phyloP scores from a whole-genome alignment of 1,139 yeast species.

The Debaryomyces sp. region DNA sequence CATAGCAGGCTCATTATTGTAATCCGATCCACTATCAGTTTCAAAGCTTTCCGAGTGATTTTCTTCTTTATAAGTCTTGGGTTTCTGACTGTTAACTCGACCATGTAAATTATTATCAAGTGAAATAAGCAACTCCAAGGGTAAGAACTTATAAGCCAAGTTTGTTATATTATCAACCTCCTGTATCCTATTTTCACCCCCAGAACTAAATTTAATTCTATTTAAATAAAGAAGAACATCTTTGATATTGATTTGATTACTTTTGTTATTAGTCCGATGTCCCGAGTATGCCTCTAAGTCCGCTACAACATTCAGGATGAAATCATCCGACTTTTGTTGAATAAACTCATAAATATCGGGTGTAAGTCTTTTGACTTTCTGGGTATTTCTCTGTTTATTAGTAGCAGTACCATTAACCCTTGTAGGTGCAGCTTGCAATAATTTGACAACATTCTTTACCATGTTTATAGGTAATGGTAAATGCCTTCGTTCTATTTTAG shows the following conservation, averaged over 20 bases:
- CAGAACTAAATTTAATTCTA: constrained; percentile 31
- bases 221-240: constrained; percentile 41
- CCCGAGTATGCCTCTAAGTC: constrained; percentile 39
- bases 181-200: constrained; percentile 17
- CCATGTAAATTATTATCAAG: constrained; percentile 35
- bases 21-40: constrained; percentile 3
- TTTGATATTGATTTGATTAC: constrained; percentile 29
- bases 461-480: constrained; percentile 9
- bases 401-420: not conserved
- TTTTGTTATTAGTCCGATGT: constrained; percentile 31
- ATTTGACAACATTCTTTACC: constrained; percentile 14
- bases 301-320: constrained; percentile 33
- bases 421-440: constrained; percentile 6
- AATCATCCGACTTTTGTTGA: constrained; percentile 28
- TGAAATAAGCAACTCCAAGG: constrained; percentile 38
- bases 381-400: constrained; percentile 7
- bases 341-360: constrained; percentile 15
- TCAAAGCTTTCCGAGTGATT: not conserved
- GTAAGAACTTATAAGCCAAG: constrained; percentile 40
- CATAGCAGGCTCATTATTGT: not conserved
- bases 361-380: constrained; percentile 8
- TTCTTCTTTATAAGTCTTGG: not conserved
- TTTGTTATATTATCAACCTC: constrained; percentile 29
- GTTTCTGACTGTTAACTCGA: not conserved
- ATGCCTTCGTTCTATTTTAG: not conserved